These are phyloP conservation scores for Lenwebbia sp. DNA, from an alignment of 345 rosid genomes.

Conservation along the genomic window DNA sequence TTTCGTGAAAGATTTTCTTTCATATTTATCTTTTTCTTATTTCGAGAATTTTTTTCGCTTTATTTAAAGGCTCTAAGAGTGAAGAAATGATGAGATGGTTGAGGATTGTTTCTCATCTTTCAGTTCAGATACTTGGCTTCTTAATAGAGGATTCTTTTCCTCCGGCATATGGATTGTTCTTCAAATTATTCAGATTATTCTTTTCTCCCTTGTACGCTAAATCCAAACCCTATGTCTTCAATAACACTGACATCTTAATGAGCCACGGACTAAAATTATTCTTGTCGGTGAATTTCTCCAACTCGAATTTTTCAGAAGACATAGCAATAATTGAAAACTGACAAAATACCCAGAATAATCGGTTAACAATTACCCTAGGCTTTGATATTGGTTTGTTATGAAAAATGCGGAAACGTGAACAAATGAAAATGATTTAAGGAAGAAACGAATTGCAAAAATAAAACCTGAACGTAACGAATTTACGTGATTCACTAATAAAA, in stretches of 20 bases:
- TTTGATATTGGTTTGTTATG: background rate
- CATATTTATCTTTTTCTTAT: background rate
- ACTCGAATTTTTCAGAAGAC: background rate
- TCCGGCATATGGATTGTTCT: no score
- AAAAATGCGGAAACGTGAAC: background rate
- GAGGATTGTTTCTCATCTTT: background rate
- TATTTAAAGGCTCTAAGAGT: background rate
- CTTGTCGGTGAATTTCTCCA: background rate
- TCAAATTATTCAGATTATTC: no score
- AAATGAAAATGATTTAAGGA: background rate
- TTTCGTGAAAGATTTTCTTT: background rate
- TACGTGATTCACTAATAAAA: fast-evolving
- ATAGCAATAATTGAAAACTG: background rate
- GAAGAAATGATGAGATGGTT: background rate
- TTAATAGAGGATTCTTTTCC: background rate
- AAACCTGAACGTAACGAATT: background rate
- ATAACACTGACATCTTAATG: background rate
- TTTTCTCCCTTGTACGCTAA: background rate
- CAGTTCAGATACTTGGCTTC: background rate
- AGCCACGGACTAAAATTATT: background rate
- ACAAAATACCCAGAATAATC: background rate
- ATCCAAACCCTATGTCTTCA: background rate
- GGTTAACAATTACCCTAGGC: background rate
- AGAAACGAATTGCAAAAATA: background rate
- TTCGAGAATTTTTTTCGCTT: background rate